phyloP scores from a whole-genome alignment of 768 basidiomycete genomes.

The Leccinum boreale region DNA sequence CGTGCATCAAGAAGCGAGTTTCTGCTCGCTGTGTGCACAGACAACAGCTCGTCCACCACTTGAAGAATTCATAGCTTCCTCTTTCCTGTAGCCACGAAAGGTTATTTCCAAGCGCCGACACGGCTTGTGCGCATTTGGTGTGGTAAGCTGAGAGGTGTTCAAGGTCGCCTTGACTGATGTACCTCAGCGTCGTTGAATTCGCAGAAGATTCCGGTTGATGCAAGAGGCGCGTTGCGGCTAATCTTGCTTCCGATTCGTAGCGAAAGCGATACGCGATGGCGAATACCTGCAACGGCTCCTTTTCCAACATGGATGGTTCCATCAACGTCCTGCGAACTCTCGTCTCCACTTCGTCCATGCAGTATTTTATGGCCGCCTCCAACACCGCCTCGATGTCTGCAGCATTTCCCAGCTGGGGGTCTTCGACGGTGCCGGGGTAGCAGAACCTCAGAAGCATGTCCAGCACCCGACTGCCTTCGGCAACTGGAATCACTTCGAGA shows the following conservation, averaged over 20 bases:
- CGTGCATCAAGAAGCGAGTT: conserved; percentile 23
- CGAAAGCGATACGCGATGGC: conserved; percentile 34
- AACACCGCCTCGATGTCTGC: conserved; percentile 22
- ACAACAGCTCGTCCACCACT: conserved; percentile 31
- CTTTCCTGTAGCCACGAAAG: conserved; percentile 23
- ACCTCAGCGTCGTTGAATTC: background rate
- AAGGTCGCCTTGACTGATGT: conserved; percentile 12
- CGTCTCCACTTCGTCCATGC: conserved; percentile 27
- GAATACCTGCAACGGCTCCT: conserved; percentile 30
- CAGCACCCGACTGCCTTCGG: conserved; percentile 27
- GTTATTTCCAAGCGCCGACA: conserved; percentile 16
- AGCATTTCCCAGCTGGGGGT: conserved; percentile 16
- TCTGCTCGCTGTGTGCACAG: conserved; percentile 21
- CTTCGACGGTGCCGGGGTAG: conserved; percentile 30
- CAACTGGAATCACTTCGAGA: conserved; percentile 28
- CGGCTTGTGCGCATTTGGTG: conserved; percentile 16
- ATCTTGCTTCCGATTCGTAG: conserved; percentile 28
- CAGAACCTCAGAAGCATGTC: conserved; percentile 34
- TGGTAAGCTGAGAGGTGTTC: conserved; percentile 20
- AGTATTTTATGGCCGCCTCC: conserved; percentile 31
- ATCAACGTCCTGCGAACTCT: conserved; percentile 24
- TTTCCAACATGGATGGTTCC: conserved; percentile 25
- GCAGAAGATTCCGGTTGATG: conserved; percentile 9
- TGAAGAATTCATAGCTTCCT: conserved; percentile 22
- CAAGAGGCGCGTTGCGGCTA: conserved; percentile 29